Evolutionary conservation across 164 flowering plant genomes (phyloP).

Genomic region (Cinnamomum chago): DNA sequence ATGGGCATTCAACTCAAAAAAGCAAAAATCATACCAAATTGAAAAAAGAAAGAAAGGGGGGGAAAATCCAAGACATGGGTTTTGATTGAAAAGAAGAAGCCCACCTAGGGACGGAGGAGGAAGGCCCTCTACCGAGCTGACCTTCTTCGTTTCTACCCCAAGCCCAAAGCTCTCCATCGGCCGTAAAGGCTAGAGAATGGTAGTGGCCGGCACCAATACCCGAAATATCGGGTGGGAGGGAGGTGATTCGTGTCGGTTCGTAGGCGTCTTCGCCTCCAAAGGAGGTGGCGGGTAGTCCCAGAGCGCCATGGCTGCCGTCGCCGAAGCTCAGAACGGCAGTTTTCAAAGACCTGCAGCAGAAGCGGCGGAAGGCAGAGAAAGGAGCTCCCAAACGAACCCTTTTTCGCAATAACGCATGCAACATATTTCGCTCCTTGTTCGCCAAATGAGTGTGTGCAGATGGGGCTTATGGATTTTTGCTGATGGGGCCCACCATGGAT

Average conservation of each 20-base stretch:
- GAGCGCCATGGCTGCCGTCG: slow-evolving; percentile 81
- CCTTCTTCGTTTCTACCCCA: slow-evolving; percentile 89
- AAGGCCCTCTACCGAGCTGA: slow-evolving; percentile 68
- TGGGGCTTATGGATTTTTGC: too few relatives aligned
- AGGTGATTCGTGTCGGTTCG: slow-evolving; percentile 65
- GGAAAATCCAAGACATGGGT: neutral
- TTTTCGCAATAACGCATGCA: neutral
- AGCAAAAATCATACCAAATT: neutral
- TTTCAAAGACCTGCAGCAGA: neutral
- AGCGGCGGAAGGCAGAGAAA: neutral
- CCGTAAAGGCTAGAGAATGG: slow-evolving; percentile 88
- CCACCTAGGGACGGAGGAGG: slow-evolving; percentile 45
- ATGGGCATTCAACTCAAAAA: neutral
- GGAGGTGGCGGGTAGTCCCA: slow-evolving; percentile 52
- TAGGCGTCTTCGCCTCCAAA: slow-evolving; percentile 66
- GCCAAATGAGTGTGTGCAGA: too few relatives aligned
- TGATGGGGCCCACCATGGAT: too few relatives aligned
- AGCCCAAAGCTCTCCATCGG: slow-evolving; percentile 71
- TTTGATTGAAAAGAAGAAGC: too few relatives aligned
- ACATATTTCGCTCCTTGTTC: neutral
- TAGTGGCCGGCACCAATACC: slow-evolving; percentile 76
- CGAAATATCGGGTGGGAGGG: slow-evolving; percentile 56
- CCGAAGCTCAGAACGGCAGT: slow-evolving; percentile 69
- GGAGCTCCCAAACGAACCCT: neutral
- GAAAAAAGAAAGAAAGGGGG: neutral